These are phyloP conservation scores for Capronia americana DNA, from an alignment of 2,329 filamentous ascomycete species.

Conservation along the genomic window DNA sequence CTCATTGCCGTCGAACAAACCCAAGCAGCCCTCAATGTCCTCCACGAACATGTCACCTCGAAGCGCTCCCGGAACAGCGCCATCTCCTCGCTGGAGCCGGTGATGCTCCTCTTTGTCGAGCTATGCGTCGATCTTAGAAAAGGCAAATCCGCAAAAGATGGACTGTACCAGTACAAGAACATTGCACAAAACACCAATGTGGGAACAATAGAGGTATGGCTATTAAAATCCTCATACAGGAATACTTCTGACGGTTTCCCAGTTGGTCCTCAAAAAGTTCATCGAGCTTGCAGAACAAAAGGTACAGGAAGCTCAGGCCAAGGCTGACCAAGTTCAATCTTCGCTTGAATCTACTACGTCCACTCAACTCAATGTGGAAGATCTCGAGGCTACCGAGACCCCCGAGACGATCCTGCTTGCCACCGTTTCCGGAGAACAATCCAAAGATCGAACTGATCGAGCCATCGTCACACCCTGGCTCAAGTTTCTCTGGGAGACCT, in stretches of 20 bases:
- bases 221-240: not conserved
- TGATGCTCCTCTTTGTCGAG: constrained; percentile 97
- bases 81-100: constrained; percentile 93
- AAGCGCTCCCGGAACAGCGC: constrained; percentile 98
- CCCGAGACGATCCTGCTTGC: constrained; percentile 97
- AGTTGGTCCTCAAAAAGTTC: constrained; percentile 95
- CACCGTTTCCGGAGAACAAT: constrained; percentile 97
- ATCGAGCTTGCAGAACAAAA: constrained; percentile 96
- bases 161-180: constrained; percentile 99
- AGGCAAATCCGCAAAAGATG: constrained; percentile 98
- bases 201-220: constrained; percentile 84
- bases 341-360: constrained; percentile 71
- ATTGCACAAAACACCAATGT: constrained; percentile 99
- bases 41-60: constrained; percentile 98
- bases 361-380: constrained; percentile 74
- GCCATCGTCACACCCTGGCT: constrained; percentile 99
- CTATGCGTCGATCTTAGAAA: constrained; percentile 97
- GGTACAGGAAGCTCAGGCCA: constrained; percentile 92
- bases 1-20: constrained; percentile 97
- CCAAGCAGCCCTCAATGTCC: constrained; percentile 86
- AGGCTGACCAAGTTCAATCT: constrained; percentile 93
- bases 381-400: constrained; percentile 95
- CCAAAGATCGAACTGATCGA: constrained; percentile 93
- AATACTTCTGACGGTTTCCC: constrained; percentile 33
- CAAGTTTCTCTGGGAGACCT: constrained; percentile 99